Evolutionary conservation across 352 stramenopile genomes (phyloP), one percentile per base, ranked within the genome.

Genomic region (Aphanomyces stellatus): DNA sequence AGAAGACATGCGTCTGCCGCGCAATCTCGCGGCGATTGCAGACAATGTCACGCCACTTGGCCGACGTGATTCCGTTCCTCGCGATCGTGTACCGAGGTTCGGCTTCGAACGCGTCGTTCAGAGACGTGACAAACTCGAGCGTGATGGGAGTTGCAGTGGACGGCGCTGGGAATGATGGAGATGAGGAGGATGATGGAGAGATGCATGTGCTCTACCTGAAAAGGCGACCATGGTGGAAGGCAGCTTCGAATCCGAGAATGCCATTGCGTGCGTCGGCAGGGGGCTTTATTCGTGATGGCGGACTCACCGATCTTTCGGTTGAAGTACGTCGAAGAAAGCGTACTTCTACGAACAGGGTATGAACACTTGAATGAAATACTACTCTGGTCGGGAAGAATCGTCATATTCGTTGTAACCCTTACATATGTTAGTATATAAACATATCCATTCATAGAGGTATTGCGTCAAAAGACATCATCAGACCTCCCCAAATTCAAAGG

Each of bases 1-100:
- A 56, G 57, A 65, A 65, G 33, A 40, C 37, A 24, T 65, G 27
- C 42, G 42, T 56, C 22, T 51, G 57, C 15, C 46, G 57, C 37
- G 40, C 10, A 22, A 65, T 22, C 11, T 55, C 46, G 27, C 46
- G 42, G 11, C 57, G 24, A 25, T 65, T 40, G 17, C 24, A 37
- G 6, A 65, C 53, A 22, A 61, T 27, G 53, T 61, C 33, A 28
- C 31, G 31, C 53, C 53, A 61, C n/a, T 61, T 41, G 17, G 30
- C 22, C 13, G 53, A 41, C 53, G 53, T 61, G 22, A 61, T 41
- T 2, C 27, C 53, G 31, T 61, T 61, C 22, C 24, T 24, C 5
- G 53, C 53, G 10, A 61, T 35, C 15, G 33, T 35, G 53, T 61
- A 41, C 11, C 53, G 25, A 1, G 53, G 53, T 24, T 25, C 25